Evolutionary conservation across 1,139 yeast species (phyloP).

Genomic region (Lodderomyces pseudojiufengensis): DNA sequence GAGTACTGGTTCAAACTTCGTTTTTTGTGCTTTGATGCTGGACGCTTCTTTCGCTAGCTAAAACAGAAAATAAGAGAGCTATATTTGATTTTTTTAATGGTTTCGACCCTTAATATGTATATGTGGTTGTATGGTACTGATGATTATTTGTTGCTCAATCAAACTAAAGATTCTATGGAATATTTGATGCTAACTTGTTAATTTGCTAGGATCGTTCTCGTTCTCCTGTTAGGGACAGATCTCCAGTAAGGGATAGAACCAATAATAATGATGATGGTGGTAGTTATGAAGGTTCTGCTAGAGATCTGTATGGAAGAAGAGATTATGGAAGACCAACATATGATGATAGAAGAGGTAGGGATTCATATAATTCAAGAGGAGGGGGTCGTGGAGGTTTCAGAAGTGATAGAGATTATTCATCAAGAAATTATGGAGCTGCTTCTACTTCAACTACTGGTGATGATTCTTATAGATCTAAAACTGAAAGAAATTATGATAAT

Average conservation of each 20-base stretch:
- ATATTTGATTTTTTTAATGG: no score
- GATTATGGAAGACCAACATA: conserved; percentile 15
- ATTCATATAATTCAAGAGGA: conserved; percentile 3
- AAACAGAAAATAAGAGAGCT: no score
- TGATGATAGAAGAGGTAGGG: conserved; percentile 13
- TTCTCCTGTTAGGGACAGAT: conserved; percentile 26
- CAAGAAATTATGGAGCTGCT: conserved; percentile 14
- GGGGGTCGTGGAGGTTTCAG: conserved; percentile 12
- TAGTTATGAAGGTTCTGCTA: conserved; percentile 5
- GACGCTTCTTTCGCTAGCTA: no score
- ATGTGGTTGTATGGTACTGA: conserved; percentile 4
- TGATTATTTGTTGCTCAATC: background rate
- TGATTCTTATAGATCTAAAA: conserved; percentile 33
- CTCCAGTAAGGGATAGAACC: conserved; percentile 43
- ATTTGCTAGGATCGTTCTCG: conserved; percentile 44
- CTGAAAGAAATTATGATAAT: conserved; percentile 66
- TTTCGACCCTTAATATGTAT: no score
- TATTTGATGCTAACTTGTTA: conserved; percentile 18
- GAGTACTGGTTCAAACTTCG: no score
- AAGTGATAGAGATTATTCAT: conserved; percentile 21
- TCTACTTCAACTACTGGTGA: conserved; percentile 20
- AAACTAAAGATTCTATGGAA: conserved; percentile 1
- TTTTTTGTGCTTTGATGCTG: no score
- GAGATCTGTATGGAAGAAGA: conserved; percentile 16
- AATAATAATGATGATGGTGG: conserved; percentile 23